Evolutionary conservation across 306 rosid species (phyloP), one percentile per base, ranked within the genome.

Genomic region (Neltuma alba): DNA sequence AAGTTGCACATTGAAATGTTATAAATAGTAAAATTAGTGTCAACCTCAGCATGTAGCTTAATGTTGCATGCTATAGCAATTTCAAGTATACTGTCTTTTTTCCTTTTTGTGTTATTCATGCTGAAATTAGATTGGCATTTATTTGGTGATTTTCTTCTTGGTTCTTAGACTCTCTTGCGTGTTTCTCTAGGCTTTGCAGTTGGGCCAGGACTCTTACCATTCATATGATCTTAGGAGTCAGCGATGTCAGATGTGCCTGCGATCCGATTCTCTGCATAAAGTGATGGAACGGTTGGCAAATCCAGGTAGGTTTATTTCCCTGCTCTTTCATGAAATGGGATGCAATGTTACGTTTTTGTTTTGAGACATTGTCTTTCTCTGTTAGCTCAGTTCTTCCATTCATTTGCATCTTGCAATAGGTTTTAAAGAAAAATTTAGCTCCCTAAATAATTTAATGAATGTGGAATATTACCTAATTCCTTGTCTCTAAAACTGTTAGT

Each of bases 221-320:
- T 75, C 91, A 82, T 87, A 75, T 63, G 97, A 93, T 85, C 86
- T 79, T 64, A 90, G 94, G 85, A 89, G 90, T 86, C 98, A 90
- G 81, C 87, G 99, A 85, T 96, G 97, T 87, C 98, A 93, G 85
- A 96, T 96, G 99, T 93, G 98, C 83, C 87, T 96, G 85, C 88
- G 96, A 47, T 85, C 93, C 23, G 99, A 96, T 87, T 88, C 96
- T 2, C 85, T 96, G 74, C 96, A 93, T 82, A 91, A 96, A 90
- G 99, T 93, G 84, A 96, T 96, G 98, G 99, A 96, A 74, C 97
- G 96, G 9, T 86, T 96, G 90, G 87, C 99, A 70, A 85, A 82
- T 77, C 97, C 97, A 78, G 99, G 99, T 89, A 75, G 54, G 67
- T 58, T 79, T 81, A 14, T 78, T 60, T 52, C 27, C 31, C 69